A percentile compares a stretch with the other conserved stretches of the same genome.
Evolutionary conservation across 768 basidiomycete genomes (phyloP).

Genomic region (Cystoderma amianthinum): DNA sequence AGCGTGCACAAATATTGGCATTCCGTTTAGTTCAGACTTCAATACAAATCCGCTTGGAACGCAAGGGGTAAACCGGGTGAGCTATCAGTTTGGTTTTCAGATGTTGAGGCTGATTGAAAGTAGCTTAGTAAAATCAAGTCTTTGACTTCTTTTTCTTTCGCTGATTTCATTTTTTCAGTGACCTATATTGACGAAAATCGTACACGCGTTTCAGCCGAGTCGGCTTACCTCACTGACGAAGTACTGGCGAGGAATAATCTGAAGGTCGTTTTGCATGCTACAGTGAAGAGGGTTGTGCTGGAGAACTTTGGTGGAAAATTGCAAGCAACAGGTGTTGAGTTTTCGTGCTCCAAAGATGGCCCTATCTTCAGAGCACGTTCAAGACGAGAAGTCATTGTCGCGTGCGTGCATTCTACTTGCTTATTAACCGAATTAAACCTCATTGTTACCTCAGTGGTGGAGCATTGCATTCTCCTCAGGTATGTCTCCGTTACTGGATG

Average conservation of each 20-base stretch:
- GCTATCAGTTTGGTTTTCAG: too few species aligned
- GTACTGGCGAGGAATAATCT: constrained; percentile 58
- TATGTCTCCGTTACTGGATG: constrained; percentile 11
- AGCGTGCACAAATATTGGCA: constrained; percentile 41
- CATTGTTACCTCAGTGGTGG: constrained; percentile 47
- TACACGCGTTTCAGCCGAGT: constrained; percentile 49
- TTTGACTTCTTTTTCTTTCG: too few species aligned
- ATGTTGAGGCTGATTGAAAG: too few species aligned
- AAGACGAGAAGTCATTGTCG: constrained; percentile 47
- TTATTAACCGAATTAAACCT: too few species aligned
- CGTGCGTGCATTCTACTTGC: constrained; percentile 36
- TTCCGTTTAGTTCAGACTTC: constrained; percentile 49
- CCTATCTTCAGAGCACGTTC: constrained; percentile 32
- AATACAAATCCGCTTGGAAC: constrained; percentile 50
- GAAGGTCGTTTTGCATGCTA: constrained; percentile 43
- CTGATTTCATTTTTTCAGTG: too few species aligned
- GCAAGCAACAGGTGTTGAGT: constrained; percentile 55
- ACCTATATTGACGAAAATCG: constrained; percentile 50
- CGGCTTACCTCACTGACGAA: constrained; percentile 54
- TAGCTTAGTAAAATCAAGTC: too few species aligned
- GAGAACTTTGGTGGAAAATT: constrained; percentile 20
- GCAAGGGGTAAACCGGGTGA: constrained; percentile 46
- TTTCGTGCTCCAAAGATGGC: constrained; percentile 25
- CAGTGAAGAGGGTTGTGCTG: constrained; percentile 49
- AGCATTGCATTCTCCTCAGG: constrained; percentile 51